phyloP scores from a whole-genome alignment of 2,329 filamentous ascomycete genomes.

The Pleurostoma richardsiae region DNA sequence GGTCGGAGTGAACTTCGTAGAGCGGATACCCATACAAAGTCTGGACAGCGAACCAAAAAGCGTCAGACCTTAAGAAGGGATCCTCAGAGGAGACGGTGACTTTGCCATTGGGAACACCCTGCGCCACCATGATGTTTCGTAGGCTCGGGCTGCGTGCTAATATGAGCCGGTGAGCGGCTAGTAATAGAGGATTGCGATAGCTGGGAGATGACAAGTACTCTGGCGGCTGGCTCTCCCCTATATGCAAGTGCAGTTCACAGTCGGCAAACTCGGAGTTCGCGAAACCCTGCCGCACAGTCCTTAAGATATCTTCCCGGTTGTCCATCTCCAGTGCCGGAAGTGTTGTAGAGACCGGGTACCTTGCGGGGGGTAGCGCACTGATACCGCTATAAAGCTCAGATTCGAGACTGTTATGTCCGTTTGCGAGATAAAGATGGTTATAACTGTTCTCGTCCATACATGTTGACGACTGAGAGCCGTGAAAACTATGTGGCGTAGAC shows the following conservation, averaged over 20 bases:
- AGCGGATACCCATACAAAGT: conserved; percentile 42
- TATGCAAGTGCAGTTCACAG: conserved; percentile 33
- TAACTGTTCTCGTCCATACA: conserved; percentile 26
- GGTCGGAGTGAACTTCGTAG: conserved; percentile 4
- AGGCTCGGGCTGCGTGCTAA: conserved; percentile 45
- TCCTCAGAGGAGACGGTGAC: conserved; percentile 44
- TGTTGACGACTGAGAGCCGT: conserved; percentile 54
- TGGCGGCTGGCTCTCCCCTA: conserved; percentile 21
- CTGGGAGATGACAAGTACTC: conserved; percentile 8
- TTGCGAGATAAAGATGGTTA: conserved; percentile 1
- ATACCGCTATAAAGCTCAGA: conserved; percentile 4
- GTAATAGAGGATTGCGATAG: conserved; percentile 28
- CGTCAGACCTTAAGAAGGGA: conserved; percentile 48
- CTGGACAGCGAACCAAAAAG: conserved; percentile 53
- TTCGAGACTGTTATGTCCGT: conserved; percentile 6
- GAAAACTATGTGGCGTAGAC: conserved; percentile 56
- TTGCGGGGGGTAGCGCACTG: conserved; percentile 27
- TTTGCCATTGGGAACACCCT: conserved; percentile 23
- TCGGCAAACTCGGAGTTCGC: conserved; percentile 33
- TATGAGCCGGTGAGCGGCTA: conserved; percentile 51
- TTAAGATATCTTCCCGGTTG: conserved; percentile 18
- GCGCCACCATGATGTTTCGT: conserved; percentile 19
- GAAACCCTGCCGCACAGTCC: conserved; percentile 28
- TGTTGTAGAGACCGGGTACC: not conserved
- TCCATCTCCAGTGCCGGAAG: not conserved